Base-by-base conservation (phyloP, 2,329 filamentous ascomycete genomes). In the Neurospora crassa region DNA sequence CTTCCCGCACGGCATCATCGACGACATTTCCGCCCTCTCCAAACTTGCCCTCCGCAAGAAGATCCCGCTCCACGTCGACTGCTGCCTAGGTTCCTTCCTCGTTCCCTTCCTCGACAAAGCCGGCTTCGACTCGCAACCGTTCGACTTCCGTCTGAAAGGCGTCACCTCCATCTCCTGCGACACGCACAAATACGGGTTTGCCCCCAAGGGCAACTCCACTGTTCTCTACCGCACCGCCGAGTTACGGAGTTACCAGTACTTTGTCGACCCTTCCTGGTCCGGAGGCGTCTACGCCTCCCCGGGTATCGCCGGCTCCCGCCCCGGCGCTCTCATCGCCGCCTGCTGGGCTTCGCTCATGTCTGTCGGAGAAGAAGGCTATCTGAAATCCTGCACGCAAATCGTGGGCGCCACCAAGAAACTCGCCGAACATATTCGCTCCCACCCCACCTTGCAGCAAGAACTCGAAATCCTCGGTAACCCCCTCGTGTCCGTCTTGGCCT, bases 111-210 rank as follows among this genome's bases (percentile, higher is more conserved):
- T 99, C 63, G 90, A 94, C 74, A 92, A 92, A 78, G 94, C 96
- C n/a, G 96, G 96, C 67, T 98, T 97, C 81, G 93, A 96, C 74
- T 88, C 92, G 29, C 89, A 91, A 76, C 90, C 89, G 5, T 98
- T 98, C 79, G 96, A 99, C 81, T 99, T 99, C 88, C 90, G 92
- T 71, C 89, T 96, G 72, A 93, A 92, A 76, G 96, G 96, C 76
- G 96, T 99, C 45, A 97, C 95, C 3, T 95, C 91, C 80, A 98
- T 99, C 81, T 94, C 90, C 75, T 96, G 94, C 80, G 96, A 99
- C 80, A 99, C 96, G 2, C 96, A 99, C 87, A 99, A 99, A 81
- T 99, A 99, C 80, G 96, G 96, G 45, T 99, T 99, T 79, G 96
- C 96, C 1, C 96, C 96, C 70, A 99, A 99, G 84, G 96, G 96